A percentile compares a stretch with the other conserved stretches of the same genome.
Evolutionary conservation across 2,329 filamentous ascomycete genomes (phyloP).

Genomic region (Ophiocordyceps sinensis): DNA sequence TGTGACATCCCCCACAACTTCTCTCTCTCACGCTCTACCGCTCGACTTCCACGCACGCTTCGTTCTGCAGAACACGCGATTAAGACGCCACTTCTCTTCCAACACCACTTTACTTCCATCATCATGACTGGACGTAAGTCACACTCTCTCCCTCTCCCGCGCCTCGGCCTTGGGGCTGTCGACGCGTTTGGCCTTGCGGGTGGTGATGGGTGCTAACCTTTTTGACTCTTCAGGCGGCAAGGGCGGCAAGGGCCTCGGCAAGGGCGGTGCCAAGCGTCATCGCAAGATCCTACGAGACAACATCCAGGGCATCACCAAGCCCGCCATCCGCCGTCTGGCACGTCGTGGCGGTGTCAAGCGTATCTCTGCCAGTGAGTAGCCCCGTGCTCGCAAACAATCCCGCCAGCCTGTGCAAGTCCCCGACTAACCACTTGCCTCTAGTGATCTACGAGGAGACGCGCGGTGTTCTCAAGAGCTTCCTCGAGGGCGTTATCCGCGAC

Average conservation of each 20-base stretch:
- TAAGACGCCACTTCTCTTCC: background rate
- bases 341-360: constrained; percentile 99
- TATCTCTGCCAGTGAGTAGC: constrained; percentile 78
- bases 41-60: constrained; percentile 11
- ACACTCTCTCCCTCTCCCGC: constrained; percentile 4
- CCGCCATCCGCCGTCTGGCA: constrained; percentile 93
- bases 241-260: constrained; percentile 94
- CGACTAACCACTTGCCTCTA: background rate
- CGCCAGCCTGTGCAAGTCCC: background rate
- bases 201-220: background rate
- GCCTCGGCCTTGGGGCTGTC: background rate
- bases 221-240: constrained; percentile 53
- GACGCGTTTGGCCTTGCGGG: background rate
- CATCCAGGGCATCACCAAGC: constrained; percentile 99
- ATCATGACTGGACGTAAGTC: constrained; percentile 63
- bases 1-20: constrained; percentile 9
- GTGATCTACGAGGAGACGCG: constrained; percentile 72
- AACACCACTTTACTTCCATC: constrained; percentile 20
- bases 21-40: constrained; percentile 8
- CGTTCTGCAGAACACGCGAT: constrained; percentile 7
- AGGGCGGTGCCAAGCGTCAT: constrained; percentile 97
- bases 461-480: constrained; percentile 65
- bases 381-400: background rate
- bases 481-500: constrained; percentile 62
- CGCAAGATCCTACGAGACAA: constrained; percentile 99